Percentiles rank a stretch among this genome's conserved stretches.
Conservation (phyloP, 2,329 filamentous ascomycete species). For the Calonectria honghensis region DNA sequence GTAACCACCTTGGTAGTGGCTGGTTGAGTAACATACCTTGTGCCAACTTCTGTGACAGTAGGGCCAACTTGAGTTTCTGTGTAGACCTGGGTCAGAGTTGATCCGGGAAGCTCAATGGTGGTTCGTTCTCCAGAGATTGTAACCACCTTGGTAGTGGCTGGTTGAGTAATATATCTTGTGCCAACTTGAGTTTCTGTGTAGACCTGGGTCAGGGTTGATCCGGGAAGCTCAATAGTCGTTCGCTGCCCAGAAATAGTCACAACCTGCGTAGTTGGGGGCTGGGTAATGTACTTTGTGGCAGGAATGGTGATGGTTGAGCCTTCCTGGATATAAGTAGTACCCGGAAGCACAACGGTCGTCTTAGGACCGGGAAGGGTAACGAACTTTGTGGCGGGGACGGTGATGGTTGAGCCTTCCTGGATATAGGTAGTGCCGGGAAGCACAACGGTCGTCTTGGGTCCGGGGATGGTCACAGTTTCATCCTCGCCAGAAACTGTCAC, state of each 20-base stretch:
- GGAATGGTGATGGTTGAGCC: neutral
- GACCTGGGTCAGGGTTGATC: neutral
- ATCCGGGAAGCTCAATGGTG: constrained; percentile 1
- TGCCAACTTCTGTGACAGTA: neutral
- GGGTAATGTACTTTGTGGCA: neutral
- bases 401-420: neutral
- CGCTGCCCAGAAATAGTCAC: constrained; percentile 21
- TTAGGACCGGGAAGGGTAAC: constrained; percentile 5
- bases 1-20: constrained; percentile 39
- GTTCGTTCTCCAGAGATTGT: constrained; percentile 23
- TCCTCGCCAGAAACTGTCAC: constrained; percentile 23
- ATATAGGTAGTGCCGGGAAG: constrained; percentile 24
- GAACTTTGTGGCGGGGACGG: neutral
- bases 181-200: constrained; percentile 10
- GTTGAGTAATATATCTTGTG: neutral
- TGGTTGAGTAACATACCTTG: constrained; percentile 20
- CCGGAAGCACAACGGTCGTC: constrained; percentile 21
- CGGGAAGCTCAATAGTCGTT: constrained; percentile 1
- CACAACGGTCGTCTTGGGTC: constrained; percentile 7
- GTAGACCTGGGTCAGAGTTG: neutral
- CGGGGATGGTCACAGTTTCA: constrained; percentile 14
- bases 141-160: neutral
- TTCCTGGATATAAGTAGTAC: constrained; percentile 14
- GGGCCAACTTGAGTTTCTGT: constrained; percentile 12
- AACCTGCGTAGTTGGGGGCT: neutral